A percentile compares a stretch with the other conserved stretches of the same genome.
phyloP scores from a whole-genome alignment of 2,329 filamentous ascomycete genomes.

The Claviceps sorghi region DNA sequence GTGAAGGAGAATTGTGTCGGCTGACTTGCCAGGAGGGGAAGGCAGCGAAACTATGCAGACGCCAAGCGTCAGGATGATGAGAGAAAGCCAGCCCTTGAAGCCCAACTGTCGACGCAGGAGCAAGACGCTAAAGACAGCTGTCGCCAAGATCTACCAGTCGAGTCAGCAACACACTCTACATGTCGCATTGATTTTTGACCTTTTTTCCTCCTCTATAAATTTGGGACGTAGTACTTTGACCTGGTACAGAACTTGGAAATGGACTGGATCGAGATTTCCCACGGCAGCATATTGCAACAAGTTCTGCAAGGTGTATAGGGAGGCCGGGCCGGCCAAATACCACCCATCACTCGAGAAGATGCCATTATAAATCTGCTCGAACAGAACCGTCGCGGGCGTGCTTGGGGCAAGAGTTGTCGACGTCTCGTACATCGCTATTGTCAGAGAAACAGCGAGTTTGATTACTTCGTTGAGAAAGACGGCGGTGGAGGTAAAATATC shows the following conservation, averaged over 20 bases:
- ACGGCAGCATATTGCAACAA: conserved; percentile 86
- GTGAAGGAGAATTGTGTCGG: conserved; percentile 45
- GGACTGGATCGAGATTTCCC: conserved; percentile 79
- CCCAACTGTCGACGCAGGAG: conserved; percentile 60
- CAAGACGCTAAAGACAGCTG: conserved; percentile 70
- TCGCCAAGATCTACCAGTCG: conserved; percentile 55
- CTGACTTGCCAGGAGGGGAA: conserved; percentile 33
- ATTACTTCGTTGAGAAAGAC: conserved; percentile 88
- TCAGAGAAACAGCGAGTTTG: conserved; percentile 75
- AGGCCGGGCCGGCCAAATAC: conserved; percentile 83
- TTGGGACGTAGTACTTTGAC: conserved; percentile 46
- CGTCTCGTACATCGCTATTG: conserved; percentile 76
- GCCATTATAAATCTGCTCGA: conserved; percentile 62
- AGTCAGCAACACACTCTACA: background rate
- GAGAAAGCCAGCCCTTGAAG: conserved; percentile 61
- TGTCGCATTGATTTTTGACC: background rate
- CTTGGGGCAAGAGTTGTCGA: conserved; percentile 64
- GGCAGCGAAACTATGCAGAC: conserved; percentile 78
- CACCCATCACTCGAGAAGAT: conserved; percentile 86
- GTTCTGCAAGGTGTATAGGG: conserved; percentile 82
- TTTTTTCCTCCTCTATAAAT: background rate
- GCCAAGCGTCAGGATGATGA: conserved; percentile 66
- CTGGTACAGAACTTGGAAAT: conserved; percentile 88
- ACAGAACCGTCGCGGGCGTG: conserved; percentile 65
- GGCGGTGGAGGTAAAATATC: conserved; percentile 87